Conservation (phyloP, 495 filamentous ascomycete species). For the Aspergillus nidulans region DNA sequence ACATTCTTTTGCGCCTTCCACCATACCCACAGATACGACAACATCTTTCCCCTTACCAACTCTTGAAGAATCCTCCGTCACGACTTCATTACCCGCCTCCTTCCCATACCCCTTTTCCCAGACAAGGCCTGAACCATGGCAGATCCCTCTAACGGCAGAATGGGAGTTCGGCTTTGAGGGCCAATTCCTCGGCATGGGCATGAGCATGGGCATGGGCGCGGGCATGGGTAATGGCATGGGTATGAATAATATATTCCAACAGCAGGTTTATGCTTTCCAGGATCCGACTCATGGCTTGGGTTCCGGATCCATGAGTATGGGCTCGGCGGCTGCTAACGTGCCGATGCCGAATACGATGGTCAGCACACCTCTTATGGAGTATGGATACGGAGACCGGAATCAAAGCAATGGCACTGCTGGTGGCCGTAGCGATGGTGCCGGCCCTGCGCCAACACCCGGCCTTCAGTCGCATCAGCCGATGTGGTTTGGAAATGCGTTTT, state of each 20-base stretch:
- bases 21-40: constrained; percentile 16
- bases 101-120: constrained; percentile 15
- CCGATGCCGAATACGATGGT: background rate
- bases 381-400: background rate
- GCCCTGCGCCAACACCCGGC: too few species aligned
- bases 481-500: background rate
- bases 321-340: background rate
- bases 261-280: background rate
- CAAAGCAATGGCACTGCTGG: background rate
- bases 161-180: constrained; percentile 36
- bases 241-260: constrained; percentile 25
- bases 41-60: constrained; percentile 23
- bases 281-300: background rate
- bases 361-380: background rate
- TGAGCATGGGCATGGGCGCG: background rate
- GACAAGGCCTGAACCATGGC: constrained; percentile 30
- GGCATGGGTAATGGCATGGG: constrained; percentile 6
- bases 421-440: too few species aligned
- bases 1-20: constrained; percentile 10
- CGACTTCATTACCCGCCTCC: background rate
- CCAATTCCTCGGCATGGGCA: constrained; percentile 18
- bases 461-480: background rate
- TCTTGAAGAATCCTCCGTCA: constrained; percentile 11
- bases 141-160: constrained; percentile 34
- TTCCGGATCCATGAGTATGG: background rate